These are phyloP conservation scores for Scolecobasidium constrictum DNA, from an alignment of 2,329 filamentous ascomycete species.

Conservation along the genomic window DNA sequence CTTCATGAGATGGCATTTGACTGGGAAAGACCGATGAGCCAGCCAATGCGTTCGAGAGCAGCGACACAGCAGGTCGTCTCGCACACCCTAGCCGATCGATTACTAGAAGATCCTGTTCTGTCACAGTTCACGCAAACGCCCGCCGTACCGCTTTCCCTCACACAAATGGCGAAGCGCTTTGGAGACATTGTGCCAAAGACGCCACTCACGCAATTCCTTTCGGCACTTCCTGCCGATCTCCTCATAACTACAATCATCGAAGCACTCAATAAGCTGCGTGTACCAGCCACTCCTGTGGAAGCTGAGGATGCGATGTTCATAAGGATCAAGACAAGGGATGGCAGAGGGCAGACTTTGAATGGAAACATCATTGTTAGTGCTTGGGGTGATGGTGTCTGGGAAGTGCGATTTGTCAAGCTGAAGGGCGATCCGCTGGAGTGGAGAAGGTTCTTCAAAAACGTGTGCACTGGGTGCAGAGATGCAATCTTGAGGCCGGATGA, in stretches of 20 bases:
- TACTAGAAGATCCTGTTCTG: constrained; percentile 76
- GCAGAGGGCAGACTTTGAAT: constrained; percentile 58
- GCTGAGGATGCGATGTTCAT: constrained; percentile 48
- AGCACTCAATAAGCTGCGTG: constrained; percentile 73
- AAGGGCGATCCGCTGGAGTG: constrained; percentile 96
- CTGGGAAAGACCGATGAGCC: constrained; percentile 69
- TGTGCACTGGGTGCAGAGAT: constrained; percentile 80
- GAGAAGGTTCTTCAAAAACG: constrained; percentile 92
- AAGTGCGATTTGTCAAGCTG: constrained; percentile 85
- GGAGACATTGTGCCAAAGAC: constrained; percentile 83
- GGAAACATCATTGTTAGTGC: constrained; percentile 66
- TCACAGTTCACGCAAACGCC: constrained; percentile 75
- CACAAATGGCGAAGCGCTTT: constrained; percentile 81
- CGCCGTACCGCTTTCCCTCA: constrained; percentile 69
- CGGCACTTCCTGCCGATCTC: constrained; percentile 60
- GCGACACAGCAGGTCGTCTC: constrained; percentile 20
- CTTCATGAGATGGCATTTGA: constrained; percentile 69
- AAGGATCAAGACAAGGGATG: constrained; percentile 64
- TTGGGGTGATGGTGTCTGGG: constrained; percentile 55
- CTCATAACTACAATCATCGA: constrained; percentile 72
- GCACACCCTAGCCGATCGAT: constrained; percentile 41
- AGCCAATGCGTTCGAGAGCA: constrained; percentile 32
- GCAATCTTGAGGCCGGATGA: constrained; percentile 47
- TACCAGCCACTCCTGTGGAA: constrained; percentile 43
- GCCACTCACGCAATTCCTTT: constrained; percentile 86